Percentiles rank a stretch among this genome's conserved stretches.
Conservation (phyloP, 441 rosid species). For the Erysimum cheiri region DNA sequence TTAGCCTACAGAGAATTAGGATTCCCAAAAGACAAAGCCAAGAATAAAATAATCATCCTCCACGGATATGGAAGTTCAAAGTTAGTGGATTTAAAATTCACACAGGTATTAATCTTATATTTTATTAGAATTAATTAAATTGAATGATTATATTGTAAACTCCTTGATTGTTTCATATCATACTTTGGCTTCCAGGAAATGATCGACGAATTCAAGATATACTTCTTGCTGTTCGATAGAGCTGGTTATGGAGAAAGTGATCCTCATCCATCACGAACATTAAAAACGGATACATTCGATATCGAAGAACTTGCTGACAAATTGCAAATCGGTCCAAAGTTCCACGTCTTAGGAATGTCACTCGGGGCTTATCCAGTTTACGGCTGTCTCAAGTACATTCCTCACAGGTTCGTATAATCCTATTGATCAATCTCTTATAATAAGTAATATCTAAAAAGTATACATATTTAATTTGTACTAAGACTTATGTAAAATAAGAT, state of each 20-base stretch:
- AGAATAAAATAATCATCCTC: constrained; percentile 59
- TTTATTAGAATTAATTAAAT: not conserved
- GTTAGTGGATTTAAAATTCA: constrained; percentile 54
- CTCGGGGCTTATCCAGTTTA: constrained; percentile 85
- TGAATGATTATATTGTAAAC: not conserved
- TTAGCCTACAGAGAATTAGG: constrained; percentile 78
- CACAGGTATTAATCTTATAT: constrained; percentile 53
- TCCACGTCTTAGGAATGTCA: constrained; percentile 83
- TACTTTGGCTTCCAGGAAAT: constrained; percentile 51
- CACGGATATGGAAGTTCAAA: constrained; percentile 78
- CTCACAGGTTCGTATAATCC: constrained; percentile 64
- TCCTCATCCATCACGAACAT: constrained; percentile 57
- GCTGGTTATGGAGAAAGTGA: constrained; percentile 94
- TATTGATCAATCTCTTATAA: not conserved
- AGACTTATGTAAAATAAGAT: not conserved
- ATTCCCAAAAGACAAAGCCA: constrained; percentile 65
- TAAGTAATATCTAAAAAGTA: not conserved
- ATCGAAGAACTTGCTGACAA: constrained; percentile 87
- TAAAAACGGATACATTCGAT: constrained; percentile 77
- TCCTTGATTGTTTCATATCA: not conserved
- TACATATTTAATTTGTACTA: not conserved
- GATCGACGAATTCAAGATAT: constrained; percentile 59
- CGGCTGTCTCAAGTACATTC: constrained; percentile 83
- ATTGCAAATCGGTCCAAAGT: constrained; percentile 74
- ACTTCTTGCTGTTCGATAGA: constrained; percentile 68